Evolutionary conservation across 208 protist genomes (phyloP).

Genomic region (Herpetomonas samuelpessoai): DNA sequence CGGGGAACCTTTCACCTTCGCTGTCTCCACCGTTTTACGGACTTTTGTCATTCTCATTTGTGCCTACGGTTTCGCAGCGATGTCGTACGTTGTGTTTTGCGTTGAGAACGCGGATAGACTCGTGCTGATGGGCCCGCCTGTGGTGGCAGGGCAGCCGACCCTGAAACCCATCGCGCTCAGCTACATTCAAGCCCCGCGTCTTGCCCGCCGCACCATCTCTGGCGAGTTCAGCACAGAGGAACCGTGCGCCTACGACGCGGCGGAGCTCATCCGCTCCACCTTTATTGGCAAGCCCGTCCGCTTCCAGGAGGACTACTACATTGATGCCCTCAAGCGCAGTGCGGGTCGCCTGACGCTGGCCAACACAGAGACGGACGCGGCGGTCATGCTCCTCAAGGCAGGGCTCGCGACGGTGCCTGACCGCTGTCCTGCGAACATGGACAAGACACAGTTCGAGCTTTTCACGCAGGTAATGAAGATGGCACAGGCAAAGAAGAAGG

Average conservation of each 20-base stretch:
- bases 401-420: constrained; percentile 72
- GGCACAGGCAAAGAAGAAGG: constrained; percentile 54
- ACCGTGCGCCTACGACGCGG: constrained; percentile 83
- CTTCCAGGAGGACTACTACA: constrained; percentile 86
- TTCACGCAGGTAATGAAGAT: constrained; percentile 49
- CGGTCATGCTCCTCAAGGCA: constrained; percentile 63
- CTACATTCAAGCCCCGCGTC: constrained; percentile 81
- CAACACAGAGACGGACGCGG: constrained; percentile 47
- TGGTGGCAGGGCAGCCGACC: constrained; percentile 42
- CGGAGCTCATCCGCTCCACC: constrained; percentile 72
- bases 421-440: constrained; percentile 48
- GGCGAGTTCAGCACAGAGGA: constrained; percentile 81
- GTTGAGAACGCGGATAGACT: constrained; percentile 88
- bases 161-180: constrained; percentile 81
- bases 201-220: constrained; percentile 41
- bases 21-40: background rate
- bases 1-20: too few relatives aligned
- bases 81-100: constrained; percentile 79
- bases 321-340: constrained; percentile 74
- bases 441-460: constrained; percentile 62
- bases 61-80: too few relatives aligned
- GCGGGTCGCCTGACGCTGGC: constrained; percentile 62
- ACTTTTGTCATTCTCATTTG: too few relatives aligned
- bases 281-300: constrained; percentile 88
- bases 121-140: constrained; percentile 61